Conservation (phyloP, 768 basidiomycete species). For the Austroboletus festivus region DNA sequence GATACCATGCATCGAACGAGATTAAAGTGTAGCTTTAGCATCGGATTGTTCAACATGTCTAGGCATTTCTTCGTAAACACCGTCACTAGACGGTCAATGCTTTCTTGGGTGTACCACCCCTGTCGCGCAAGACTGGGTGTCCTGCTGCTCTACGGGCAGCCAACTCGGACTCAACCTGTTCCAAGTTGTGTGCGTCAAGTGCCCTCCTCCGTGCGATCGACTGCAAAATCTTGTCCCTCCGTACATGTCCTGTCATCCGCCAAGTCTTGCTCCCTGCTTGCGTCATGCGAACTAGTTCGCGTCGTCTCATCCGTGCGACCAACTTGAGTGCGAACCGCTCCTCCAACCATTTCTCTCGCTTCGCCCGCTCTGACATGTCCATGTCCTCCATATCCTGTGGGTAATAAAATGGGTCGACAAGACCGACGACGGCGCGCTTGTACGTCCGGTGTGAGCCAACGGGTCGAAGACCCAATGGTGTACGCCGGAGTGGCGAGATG, state of each 20-base stretch:
- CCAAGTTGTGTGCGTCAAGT: constrained; percentile 39
- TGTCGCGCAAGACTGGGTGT: constrained; percentile 23
- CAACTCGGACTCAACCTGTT: constrained; percentile 35
- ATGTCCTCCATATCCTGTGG: constrained; percentile 81
- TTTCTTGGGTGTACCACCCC: constrained; percentile 6
- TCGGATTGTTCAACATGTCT: constrained; percentile 5
- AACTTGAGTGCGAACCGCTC: constrained; percentile 46
- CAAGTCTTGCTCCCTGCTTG: constrained; percentile 37
- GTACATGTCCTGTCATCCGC: constrained; percentile 39
- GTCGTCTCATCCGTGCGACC: constrained; percentile 36
- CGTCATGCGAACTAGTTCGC: constrained; percentile 34
- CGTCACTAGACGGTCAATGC: constrained; percentile 2
- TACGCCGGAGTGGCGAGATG: constrained; percentile 49
- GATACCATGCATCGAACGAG: too few species aligned
- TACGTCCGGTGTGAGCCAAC: constrained; percentile 54
- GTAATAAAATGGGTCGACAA: constrained; percentile 93
- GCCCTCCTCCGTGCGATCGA: constrained; percentile 47
- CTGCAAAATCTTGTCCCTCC: constrained; percentile 49
- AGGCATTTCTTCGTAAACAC: not conserved
- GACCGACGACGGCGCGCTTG: constrained; percentile 89
- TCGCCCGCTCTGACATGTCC: constrained; percentile 47
- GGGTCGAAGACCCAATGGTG: constrained; percentile 24
- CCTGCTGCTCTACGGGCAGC: constrained; percentile 25
- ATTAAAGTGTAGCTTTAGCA: constrained; percentile 23
- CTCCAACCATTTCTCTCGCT: constrained; percentile 62